These are phyloP conservation scores for Danielia reshetovae DNA, from an alignment of 805 yeast species.

Conservation along the genomic window DNA sequence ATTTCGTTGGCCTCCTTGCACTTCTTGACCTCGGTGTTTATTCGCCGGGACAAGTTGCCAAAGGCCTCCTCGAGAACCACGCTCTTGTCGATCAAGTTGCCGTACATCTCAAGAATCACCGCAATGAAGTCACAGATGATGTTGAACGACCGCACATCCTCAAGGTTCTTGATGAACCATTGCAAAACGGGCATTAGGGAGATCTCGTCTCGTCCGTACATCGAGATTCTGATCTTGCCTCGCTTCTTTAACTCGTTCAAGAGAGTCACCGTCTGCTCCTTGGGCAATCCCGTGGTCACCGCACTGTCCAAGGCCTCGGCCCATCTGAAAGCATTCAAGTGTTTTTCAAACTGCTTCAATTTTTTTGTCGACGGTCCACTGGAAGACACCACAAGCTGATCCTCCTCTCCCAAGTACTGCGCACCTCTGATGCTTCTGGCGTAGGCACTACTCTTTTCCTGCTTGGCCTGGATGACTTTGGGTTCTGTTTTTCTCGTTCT, in stretches of 20 bases:
- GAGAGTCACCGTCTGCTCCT: constrained; percentile 77
- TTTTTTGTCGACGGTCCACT: constrained; percentile 53
- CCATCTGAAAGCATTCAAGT: constrained; percentile 87
- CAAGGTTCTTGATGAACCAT: constrained; percentile 76
- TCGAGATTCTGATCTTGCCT: constrained; percentile 82
- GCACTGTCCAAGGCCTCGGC: constrained; percentile 88
- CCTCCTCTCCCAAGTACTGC: constrained; percentile 87
- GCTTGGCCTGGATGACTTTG: constrained; percentile 45
- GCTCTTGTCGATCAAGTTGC: constrained; percentile 65
- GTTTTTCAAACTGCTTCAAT: constrained; percentile 76
- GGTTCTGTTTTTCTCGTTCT: constrained; percentile 79
- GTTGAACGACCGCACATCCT: constrained; percentile 69
- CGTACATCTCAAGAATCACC: constrained; percentile 70
- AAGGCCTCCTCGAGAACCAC: constrained; percentile 75
- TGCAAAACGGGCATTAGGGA: constrained; percentile 79
- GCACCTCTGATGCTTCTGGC: constrained; percentile 85
- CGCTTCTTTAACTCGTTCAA: constrained; percentile 81
- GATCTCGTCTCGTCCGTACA: constrained; percentile 80
- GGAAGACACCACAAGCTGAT: constrained; percentile 65
- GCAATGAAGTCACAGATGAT: constrained; percentile 66
- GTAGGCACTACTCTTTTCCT: constrained; percentile 57
- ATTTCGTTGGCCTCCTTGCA: constrained; percentile 86
- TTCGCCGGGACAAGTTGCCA: constrained; percentile 53
- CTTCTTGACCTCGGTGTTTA: constrained; percentile 66
- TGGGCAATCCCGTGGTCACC: constrained; percentile 69